These are phyloP conservation scores for Exophiala sp. DNA, from an alignment of 2,329 filamentous ascomycete genomes.

Conservation along the genomic window DNA sequence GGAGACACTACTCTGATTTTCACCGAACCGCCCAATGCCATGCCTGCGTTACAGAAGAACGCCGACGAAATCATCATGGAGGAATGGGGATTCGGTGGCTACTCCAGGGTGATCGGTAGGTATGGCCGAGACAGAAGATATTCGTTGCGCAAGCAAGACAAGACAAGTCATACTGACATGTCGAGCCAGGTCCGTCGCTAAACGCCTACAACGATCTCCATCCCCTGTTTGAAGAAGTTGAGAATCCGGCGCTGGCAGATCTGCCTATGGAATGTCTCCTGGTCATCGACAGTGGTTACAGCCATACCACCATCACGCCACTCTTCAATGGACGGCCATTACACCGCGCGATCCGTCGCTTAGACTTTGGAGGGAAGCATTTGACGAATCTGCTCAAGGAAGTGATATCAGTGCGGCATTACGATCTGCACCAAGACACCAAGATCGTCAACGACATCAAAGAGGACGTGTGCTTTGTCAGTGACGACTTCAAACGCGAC, in stretches of 20 bases:
- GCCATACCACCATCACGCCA: slow-evolving; percentile 84
- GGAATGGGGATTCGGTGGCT: slow-evolving; percentile 86
- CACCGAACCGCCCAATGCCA: slow-evolving; percentile 76
- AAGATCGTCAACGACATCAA: slow-evolving; percentile 96
- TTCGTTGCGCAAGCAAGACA: neutral
- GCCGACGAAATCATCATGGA: slow-evolving; percentile 97
- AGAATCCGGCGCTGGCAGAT: slow-evolving; percentile 34
- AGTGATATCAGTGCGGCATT: slow-evolving; percentile 81
- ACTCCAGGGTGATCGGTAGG: slow-evolving; percentile 67
- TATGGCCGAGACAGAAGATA: slow-evolving; percentile 29
- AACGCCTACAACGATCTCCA: slow-evolving; percentile 79
- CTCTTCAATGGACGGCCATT: slow-evolving; percentile 73
- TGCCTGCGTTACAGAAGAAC: slow-evolving; percentile 75
- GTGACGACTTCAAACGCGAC: slow-evolving; percentile 66
- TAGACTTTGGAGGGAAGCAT: slow-evolving; percentile 88
- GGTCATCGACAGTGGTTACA: slow-evolving; percentile 86
- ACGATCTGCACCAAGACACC: slow-evolving; percentile 90
- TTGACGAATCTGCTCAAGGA: slow-evolving; percentile 90
- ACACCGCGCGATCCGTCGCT: slow-evolving; percentile 71
- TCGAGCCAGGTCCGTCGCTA: slow-evolving; percentile 57
- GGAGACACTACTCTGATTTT: slow-evolving; percentile 76
- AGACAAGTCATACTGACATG: neutral
- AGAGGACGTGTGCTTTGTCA: slow-evolving; percentile 79
- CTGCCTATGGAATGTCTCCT: slow-evolving; percentile 72
- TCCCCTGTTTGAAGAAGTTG: slow-evolving; percentile 58